Percentiles rank a stretch among this genome's conserved stretches.
Conservation (phyloP, 2,329 filamentous ascomycete genomes). For the Sporothrix globosa region DNA sequence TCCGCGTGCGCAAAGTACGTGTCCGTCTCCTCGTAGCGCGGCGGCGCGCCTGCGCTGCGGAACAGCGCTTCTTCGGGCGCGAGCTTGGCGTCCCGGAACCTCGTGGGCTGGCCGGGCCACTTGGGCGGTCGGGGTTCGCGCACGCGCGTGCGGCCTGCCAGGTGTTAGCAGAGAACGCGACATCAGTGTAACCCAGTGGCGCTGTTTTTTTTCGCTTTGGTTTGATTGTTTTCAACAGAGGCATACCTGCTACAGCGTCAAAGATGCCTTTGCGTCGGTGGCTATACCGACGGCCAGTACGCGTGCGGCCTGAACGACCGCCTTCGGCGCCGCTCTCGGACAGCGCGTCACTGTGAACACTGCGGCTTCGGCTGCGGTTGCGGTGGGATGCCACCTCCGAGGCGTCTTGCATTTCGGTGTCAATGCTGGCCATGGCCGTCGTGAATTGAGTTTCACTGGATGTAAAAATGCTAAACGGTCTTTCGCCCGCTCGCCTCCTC, state of each 20-base stretch:
- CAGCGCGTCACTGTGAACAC: conserved; percentile 10
- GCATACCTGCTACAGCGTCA: conserved; percentile 70
- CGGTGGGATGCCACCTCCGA: neutral
- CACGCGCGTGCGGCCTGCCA: conserved; percentile 43
- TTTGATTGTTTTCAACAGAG: too few relatives aligned
- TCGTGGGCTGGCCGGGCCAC: conserved; percentile 9
- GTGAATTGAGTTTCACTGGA: neutral
- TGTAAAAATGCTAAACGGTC: neutral
- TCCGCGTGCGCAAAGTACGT: conserved; percentile 69
- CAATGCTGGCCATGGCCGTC: neutral
- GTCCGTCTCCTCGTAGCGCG: conserved; percentile 70
- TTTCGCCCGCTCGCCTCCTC: neutral
- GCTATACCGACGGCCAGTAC: neutral
- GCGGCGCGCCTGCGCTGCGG: conserved; percentile 64
- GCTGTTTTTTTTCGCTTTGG: too few relatives aligned
- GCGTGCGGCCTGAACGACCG: neutral
- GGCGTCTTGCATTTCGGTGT: conserved; percentile 5
- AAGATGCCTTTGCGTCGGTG: conserved; percentile 61
- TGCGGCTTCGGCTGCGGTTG: neutral
- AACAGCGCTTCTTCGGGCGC: conserved; percentile 74
- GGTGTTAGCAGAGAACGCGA: neutral
- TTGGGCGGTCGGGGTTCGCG: conserved; percentile 21
- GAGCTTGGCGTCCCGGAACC: conserved; percentile 46
- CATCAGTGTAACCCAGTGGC: too few relatives aligned
- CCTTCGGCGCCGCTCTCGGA: conserved; percentile 1